A percentile compares a stretch with the other conserved stretches of the same genome.
Conservation (phyloP, 2,329 filamentous ascomycete genomes). For the Fusarium mexicanum region DNA sequence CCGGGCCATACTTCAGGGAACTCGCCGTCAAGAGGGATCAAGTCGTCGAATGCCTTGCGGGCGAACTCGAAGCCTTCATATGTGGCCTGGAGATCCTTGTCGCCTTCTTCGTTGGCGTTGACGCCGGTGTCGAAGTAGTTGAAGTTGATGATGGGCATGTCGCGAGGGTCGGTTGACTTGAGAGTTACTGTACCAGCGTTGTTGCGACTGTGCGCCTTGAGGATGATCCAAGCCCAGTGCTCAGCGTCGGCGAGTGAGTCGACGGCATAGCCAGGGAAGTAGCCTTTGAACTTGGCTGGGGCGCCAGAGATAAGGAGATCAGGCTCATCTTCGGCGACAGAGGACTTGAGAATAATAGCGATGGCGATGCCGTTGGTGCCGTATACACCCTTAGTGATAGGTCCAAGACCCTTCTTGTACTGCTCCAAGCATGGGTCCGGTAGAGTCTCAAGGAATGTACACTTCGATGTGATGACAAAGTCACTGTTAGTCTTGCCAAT, state of each 20-base stretch:
- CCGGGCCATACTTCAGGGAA: conserved; percentile 45
- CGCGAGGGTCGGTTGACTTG: conserved; percentile 67
- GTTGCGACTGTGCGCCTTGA: conserved; percentile 66
- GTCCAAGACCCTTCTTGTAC: conserved; percentile 19
- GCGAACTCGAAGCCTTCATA: conserved; percentile 64
- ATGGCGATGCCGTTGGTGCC: conserved; percentile 63
- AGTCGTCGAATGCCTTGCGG: conserved; percentile 51
- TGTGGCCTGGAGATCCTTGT: conserved; percentile 63
- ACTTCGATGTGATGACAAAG: conserved; percentile 34
- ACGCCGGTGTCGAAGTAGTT: conserved; percentile 65
- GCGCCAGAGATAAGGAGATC: conserved; percentile 66
- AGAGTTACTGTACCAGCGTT: conserved; percentile 70
- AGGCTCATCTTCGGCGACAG: conserved; percentile 54
- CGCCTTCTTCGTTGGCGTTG: conserved; percentile 56
- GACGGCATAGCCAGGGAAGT: conserved; percentile 64
- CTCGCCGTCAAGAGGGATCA: conserved; percentile 26
- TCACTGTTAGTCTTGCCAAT: conserved; percentile 33
- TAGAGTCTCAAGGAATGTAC: conserved; percentile 30
- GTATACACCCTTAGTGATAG: conserved; percentile 44
- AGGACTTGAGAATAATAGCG: conserved; percentile 51
- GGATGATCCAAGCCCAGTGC: conserved; percentile 54
- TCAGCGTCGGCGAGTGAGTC: conserved; percentile 55
- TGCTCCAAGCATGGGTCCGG: conserved; percentile 35
- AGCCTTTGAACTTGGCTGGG: conserved; percentile 63
- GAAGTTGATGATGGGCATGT: conserved; percentile 71